Percentiles rank a stretch among this genome's conserved stretches.
phyloP scores from a whole-genome alignment of 192 early-diverging fungal genomes.

The Chytriomyces hyalinus region DNA sequence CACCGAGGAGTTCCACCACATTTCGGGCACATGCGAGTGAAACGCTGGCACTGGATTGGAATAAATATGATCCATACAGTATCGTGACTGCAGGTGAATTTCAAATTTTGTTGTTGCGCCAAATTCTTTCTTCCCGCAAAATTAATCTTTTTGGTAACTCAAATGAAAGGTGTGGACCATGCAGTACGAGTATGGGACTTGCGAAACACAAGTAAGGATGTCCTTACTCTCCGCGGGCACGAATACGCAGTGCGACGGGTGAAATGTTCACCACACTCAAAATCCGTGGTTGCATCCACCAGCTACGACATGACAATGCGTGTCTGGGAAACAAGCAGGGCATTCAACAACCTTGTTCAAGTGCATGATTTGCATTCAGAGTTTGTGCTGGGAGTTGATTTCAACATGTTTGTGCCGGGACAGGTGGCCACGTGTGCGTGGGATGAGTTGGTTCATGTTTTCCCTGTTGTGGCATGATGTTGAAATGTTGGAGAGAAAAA shows the following conservation, averaged over 20 bases:
- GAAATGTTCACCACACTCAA: slow-evolving; percentile 90
- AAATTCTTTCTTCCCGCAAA: neutral
- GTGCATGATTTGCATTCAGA: slow-evolving; percentile 89
- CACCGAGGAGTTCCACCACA: slow-evolving; percentile 56
- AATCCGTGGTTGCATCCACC: slow-evolving; percentile 78
- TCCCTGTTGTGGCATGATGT: slow-evolving; percentile 1
- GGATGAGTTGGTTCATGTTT: slow-evolving; percentile 82
- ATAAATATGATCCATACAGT: slow-evolving; percentile 86
- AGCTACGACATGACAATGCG: slow-evolving; percentile 97
- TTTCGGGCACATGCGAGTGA: slow-evolving; percentile 82
- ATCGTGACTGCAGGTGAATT: slow-evolving; percentile 74
- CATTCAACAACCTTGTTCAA: slow-evolving; percentile 51
- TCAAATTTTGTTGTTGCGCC: neutral
- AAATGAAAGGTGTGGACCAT: slow-evolving; percentile 72
- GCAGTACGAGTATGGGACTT: slow-evolving; percentile 93
- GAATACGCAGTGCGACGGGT: slow-evolving; percentile 92
- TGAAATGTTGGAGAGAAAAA: no score
- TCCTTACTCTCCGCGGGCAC: slow-evolving; percentile 80
- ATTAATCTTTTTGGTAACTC: neutral
- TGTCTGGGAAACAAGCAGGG: slow-evolving; percentile 79
- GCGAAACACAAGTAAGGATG: slow-evolving; percentile 73
- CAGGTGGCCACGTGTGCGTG: slow-evolving; percentile 92
- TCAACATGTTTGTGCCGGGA: slow-evolving; percentile 84
- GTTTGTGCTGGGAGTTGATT: slow-evolving; percentile 96
- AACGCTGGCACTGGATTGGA: slow-evolving; percentile 94